phyloP scores from a whole-genome alignment of 1,139 yeast genomes.

The Groenewaldozyma sp. region DNA sequence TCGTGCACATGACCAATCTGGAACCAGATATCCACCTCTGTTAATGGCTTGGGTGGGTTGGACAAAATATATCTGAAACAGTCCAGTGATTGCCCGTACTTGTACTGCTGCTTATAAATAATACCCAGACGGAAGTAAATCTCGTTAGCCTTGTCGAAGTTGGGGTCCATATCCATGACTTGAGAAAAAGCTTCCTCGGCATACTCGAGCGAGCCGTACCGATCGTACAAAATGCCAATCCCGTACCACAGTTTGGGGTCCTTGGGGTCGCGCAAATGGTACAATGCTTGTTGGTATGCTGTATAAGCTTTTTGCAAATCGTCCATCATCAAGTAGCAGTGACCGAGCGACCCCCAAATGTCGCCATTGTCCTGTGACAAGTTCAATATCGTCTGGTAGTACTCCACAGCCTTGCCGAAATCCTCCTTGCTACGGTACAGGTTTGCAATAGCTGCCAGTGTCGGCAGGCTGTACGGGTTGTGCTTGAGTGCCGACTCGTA shows the following conservation, averaged over 20 bases:
- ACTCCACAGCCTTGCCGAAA: conserved; percentile 88
- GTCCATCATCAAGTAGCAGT: conserved; percentile 93
- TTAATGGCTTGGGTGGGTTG: conserved; percentile 90
- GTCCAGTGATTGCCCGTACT: conserved; percentile 77
- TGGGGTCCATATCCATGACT: conserved; percentile 90
- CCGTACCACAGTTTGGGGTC: conserved; percentile 99
- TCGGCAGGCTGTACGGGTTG: conserved; percentile 77
- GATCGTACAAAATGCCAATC: conserved; percentile 87
- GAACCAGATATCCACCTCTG: conserved; percentile 97
- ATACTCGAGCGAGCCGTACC: conserved; percentile 91
- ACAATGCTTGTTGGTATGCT: conserved; percentile 92
- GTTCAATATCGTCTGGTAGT: conserved; percentile 77
- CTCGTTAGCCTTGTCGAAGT: conserved; percentile 92
- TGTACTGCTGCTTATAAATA: conserved; percentile 90
- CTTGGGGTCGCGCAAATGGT: conserved; percentile 83
- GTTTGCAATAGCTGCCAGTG: conserved; percentile 78
- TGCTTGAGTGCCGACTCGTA: conserved; percentile 87
- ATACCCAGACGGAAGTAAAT: conserved; percentile 95
- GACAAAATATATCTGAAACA: conserved; percentile 86
- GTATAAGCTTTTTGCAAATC: conserved; percentile 92
- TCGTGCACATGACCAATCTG: conserved; percentile 95
- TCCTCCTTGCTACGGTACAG: conserved; percentile 82
- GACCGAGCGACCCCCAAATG: conserved; percentile 95
- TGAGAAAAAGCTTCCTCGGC: conserved; percentile 98
- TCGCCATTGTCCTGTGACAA: conserved; percentile 86